These are phyloP conservation scores for Coccomyxa subellipsoidea DNA, from an alignment of 163 green algal genomes.

Conservation along the genomic window DNA sequence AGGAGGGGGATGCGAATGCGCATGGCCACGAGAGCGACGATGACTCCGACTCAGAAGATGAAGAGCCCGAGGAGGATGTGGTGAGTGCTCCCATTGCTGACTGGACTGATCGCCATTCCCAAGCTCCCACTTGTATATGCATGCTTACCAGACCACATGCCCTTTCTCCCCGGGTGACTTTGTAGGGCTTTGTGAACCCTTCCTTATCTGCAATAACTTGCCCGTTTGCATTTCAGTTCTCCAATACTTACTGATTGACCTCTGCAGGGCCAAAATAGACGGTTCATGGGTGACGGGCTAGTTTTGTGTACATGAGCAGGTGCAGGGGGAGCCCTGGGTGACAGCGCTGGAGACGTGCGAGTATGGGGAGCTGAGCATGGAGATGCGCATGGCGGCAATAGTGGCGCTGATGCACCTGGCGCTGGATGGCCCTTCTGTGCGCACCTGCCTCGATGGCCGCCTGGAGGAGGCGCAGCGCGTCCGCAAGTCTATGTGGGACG, in stretches of 20 bases:
- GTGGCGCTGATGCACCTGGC: constrained; percentile 54
- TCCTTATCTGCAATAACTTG: too few relatives aligned
- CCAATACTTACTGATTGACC: too few relatives aligned
- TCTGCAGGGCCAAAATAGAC: too few relatives aligned
- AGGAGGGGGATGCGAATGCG: constrained; percentile 11
- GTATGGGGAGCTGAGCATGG: constrained; percentile 55
- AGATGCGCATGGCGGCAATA: constrained; percentile 53
- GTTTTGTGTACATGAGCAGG: neutral
- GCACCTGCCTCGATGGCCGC: constrained; percentile 55
- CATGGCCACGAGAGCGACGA: constrained; percentile 20
- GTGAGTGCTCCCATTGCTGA: neutral
- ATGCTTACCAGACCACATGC: too few relatives aligned
- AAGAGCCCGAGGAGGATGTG: constrained; percentile 29
- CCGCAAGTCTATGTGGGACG: constrained; percentile 50
- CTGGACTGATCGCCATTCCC: too few relatives aligned
- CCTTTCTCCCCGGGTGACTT: too few relatives aligned
- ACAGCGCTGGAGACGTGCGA: constrained; percentile 36
- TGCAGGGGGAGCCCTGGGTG: constrained; percentile 52
- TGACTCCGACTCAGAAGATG: constrained; percentile 28
- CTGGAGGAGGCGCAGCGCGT: constrained; percentile 59
- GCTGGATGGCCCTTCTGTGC: constrained; percentile 54
- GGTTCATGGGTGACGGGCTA: too few relatives aligned
- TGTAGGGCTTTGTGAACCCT: too few relatives aligned
- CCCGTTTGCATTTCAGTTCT: too few relatives aligned
- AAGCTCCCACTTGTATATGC: too few relatives aligned